These are phyloP conservation scores for Jacaranda mimosifolia DNA, from an alignment of 257 asterid genomes.

Conservation along the genomic window DNA sequence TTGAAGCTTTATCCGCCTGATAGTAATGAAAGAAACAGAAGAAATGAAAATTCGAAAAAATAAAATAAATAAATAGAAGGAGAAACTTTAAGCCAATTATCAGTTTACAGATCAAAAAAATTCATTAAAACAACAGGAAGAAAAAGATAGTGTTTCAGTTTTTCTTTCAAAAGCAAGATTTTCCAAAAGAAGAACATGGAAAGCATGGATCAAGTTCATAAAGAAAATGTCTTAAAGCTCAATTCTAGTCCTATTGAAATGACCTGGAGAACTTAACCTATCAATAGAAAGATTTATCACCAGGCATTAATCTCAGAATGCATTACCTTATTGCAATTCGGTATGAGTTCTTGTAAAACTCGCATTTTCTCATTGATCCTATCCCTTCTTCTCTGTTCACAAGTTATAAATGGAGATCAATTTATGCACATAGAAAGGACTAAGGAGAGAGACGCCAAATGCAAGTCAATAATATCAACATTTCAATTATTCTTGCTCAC, in stretches of 20 bases:
- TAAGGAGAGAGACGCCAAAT: not conserved
- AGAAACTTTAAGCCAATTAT: conserved; percentile 1
- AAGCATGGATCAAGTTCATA: conserved; percentile 7
- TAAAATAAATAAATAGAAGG: not conserved
- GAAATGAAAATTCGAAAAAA: conserved; percentile 8
- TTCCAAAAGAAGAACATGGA: not conserved
- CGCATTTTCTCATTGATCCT: conserved; percentile 98
- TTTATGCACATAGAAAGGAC: conserved; percentile 13
- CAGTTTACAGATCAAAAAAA: conserved; percentile 1
- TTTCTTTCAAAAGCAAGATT: not conserved
- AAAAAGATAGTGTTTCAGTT: not conserved
- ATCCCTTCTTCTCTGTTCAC: conserved; percentile 87
- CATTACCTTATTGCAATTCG: conserved; percentile 95
- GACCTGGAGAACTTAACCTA: not conserved
- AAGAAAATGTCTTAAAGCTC: not conserved
- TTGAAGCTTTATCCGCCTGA: conserved; percentile 98
- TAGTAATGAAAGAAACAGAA: conserved; percentile 31
- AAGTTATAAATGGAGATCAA: conserved; percentile 28
- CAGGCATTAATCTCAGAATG: conserved; percentile 24
- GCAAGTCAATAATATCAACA: not conserved
- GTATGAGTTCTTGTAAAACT: conserved; percentile 95
- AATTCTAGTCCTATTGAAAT: not conserved
- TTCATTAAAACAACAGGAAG: conserved; percentile 1
- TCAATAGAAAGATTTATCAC: conserved; percentile 8
- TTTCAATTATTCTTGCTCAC: conserved; percentile 54